phyloP scores from a whole-genome alignment of 352 stramenopile genomes.

The Aphanomyces cochlioides region DNA sequence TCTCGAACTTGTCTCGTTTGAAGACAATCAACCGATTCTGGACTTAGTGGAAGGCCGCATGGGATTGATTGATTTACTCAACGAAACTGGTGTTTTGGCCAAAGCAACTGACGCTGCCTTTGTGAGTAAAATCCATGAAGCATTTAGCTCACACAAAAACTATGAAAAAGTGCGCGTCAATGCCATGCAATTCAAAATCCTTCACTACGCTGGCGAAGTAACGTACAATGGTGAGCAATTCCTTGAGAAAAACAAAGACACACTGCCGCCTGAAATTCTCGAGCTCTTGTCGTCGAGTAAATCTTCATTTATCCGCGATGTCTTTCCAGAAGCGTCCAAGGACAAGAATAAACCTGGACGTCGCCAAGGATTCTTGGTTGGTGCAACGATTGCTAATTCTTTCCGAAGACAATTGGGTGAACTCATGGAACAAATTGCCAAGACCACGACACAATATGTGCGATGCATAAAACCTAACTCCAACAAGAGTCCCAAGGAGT shows the following conservation, averaged over 20 bases:
- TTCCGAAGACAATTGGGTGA: conserved; percentile 65
- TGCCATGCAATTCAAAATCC: conserved; percentile 73
- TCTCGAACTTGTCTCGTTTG: conserved; percentile 80
- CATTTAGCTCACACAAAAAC: conserved; percentile 71
- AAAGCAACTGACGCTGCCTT: conserved; percentile 82
- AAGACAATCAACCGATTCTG: conserved; percentile 89
- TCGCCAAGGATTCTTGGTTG: conserved; percentile 47
- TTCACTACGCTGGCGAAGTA: conserved; percentile 78
- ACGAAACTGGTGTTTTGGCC: conserved; percentile 93
- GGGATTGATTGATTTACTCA: conserved; percentile 90
- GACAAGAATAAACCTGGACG: conserved; percentile 46
- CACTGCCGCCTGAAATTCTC: conserved; percentile 19
- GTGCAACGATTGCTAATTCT: conserved; percentile 26
- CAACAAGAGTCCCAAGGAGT: conserved; percentile 51
- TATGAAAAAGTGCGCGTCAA: conserved; percentile 85
- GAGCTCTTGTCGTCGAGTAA: conserved; percentile 7
- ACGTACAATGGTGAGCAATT: conserved; percentile 76
- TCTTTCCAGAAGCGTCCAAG: background rate
- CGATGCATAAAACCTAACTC: conserved; percentile 85
- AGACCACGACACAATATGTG: conserved; percentile 76
- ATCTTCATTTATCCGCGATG: conserved; percentile 9
- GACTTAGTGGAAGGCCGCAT: conserved; percentile 85
- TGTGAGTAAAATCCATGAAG: conserved; percentile 74
- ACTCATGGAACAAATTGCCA: conserved; percentile 70
- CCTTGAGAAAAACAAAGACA: conserved; percentile 85